phyloP scores from a whole-genome alignment of 2,329 filamentous ascomycete species.

The Colletotrichum sublineola region DNA sequence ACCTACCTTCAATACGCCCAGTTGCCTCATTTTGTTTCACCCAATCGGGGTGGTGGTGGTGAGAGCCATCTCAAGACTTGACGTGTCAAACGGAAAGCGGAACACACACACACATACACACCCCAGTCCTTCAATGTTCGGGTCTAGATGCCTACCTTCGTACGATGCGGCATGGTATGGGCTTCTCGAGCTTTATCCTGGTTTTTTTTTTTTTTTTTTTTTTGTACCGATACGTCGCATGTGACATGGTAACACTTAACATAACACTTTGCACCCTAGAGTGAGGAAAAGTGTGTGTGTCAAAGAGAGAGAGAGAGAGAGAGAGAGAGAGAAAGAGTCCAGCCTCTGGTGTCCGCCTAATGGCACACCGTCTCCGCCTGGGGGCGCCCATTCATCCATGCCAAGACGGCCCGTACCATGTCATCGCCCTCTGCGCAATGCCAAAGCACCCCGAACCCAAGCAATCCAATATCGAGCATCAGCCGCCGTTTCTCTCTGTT shows the following conservation, averaged over 20 bases:
- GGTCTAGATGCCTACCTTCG: background rate
- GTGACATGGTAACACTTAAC: background rate
- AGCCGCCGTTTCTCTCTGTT: conserved; percentile 10
- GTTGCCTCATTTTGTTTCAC: background rate
- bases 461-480: conserved; percentile 22
- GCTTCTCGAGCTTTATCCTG: background rate
- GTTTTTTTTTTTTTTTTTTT: background rate
- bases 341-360: conserved; percentile 8
- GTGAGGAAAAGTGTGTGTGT: too few species aligned
- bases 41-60: background rate
- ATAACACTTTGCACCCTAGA: background rate
- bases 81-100: background rate
- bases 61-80: background rate
- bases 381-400: conserved; percentile 13
- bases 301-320: background rate
- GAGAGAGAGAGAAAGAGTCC: background rate
- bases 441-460: conserved; percentile 23
- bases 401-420: background rate
- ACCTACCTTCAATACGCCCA: background rate
- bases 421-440: conserved; percentile 1
- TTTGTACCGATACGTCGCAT: background rate
- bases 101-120: background rate
- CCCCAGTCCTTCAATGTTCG: background rate
- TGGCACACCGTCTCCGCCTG: background rate
- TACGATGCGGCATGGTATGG: background rate